Base-by-base conservation (phyloP, 371 early-diverging fungal genomes). In the Amoeboaphelidium protococcarum region DNA sequence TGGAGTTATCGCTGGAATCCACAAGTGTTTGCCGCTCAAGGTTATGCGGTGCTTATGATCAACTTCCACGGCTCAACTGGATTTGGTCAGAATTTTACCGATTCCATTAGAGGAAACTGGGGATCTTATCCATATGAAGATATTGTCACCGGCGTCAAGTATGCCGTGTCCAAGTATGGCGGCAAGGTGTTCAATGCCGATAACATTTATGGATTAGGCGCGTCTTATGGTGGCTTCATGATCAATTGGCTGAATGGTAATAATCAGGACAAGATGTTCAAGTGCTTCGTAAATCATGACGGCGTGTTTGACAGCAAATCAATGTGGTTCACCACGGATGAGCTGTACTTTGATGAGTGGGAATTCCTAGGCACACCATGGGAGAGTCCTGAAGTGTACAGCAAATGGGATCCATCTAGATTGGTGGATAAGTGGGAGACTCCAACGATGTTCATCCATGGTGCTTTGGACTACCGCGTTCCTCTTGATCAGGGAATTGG, bases 151-250 rank as follows among this genome's bases (percentile, higher is more conserved):
- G 82, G 84, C 27, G 54, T 82, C 10, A 68, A 78, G 46, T 66
- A 74, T 51, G n/a, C n/a, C n/a, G 65, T 76, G 3, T 58, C 80
- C 3, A 61, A 64, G 3, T 55, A 56, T 16, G 71, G 71, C 51
- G 42, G 57, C 2, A 78, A 67, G 48, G 60, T 82, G 25, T n/a
- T n/a, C n/a, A 82, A 82, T 54, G 40, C 51, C 16, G 49, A 58
- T 2, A 64, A 78, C 10, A 52, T 80, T 13, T 66, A 67, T 25
- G 85, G 69, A 13, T 59, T 82, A 20, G 85, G 85, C 24, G 82
- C 77, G 1, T 72, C 73, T 10, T 82, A 80, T 57, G 85, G 85
- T 50, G 85, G 82, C 0, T 82, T 71, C 55, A 80, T 78, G 80
- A 67, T 78, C 53, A 82, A 82, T 55, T 78, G 76, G 76, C 44